These are phyloP conservation scores for Sonneratia alba DNA, from an alignment of 345 rosid species.

Conservation along the genomic window DNA sequence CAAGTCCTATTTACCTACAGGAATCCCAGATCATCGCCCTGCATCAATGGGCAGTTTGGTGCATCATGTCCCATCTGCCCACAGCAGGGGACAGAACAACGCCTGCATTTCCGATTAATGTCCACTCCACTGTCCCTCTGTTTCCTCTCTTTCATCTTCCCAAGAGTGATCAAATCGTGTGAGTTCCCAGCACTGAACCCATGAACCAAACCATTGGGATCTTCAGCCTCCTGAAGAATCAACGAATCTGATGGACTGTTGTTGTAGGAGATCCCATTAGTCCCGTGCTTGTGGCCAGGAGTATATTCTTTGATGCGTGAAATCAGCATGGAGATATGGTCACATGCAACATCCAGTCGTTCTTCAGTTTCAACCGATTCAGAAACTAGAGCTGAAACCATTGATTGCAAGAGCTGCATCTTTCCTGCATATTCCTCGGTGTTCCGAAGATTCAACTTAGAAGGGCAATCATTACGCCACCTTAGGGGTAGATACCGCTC, in stretches of 20 bases:
- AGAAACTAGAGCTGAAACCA: constrained; percentile 34
- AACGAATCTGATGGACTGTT: constrained; percentile 33
- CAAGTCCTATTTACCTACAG: constrained; percentile 3
- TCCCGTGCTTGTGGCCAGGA: constrained; percentile 21
- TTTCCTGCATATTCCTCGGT: constrained; percentile 26
- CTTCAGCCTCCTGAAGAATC: constrained; percentile 40
- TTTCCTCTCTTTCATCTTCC: constrained; percentile 43
- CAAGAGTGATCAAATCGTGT: constrained; percentile 22
- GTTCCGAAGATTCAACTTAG: constrained; percentile 12
- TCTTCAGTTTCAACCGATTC: constrained; percentile 45
- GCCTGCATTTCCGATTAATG: constrained; percentile 27
- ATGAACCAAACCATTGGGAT: constrained; percentile 36
- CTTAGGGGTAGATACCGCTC: constrained; percentile 34
- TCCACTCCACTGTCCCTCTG: constrained; percentile 29
- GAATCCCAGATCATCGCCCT: constrained; percentile 23
- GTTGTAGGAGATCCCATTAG: constrained; percentile 18
- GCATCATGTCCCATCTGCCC: constrained; percentile 43
- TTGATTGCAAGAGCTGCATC: constrained; percentile 38
- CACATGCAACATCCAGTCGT: constrained; percentile 45
- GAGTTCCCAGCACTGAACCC: constrained; percentile 25
- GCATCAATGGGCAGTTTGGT: constrained; percentile 33
- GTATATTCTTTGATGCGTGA: constrained; percentile 36
- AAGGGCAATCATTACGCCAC: constrained; percentile 22
- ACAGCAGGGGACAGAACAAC: constrained; percentile 34
- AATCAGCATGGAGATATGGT: constrained; percentile 31